Evolutionary conservation across 1,284 basidiomycete species (phyloP), one percentile per base, ranked within the genome.

Genomic region (Cerioporus squamosus): DNA sequence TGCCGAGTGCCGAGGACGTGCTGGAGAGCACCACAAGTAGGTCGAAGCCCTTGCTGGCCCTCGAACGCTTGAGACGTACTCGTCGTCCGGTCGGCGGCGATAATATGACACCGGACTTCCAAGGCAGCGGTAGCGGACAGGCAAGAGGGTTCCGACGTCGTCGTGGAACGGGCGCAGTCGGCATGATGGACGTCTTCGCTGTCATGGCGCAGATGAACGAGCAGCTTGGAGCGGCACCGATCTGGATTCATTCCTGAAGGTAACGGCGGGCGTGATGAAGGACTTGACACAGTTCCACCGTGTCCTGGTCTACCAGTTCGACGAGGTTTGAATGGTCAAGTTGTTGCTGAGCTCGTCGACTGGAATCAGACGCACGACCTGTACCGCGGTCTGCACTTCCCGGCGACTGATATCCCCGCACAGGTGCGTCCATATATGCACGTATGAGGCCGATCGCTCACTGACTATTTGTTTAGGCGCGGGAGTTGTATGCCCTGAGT

Each of bases 231-330:
- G 80, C 81, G 4, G 88, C 92, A 2, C 81, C 0, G 88, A 93
- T 64, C 72, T 95, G 51, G 84, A 90, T 8, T 77, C 77, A 17
- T 93, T 94, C 71, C 75, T 95, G 69, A 90, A 93, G 67, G 82
- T 94, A 50, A 84, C 86, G 0, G 91, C 91, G 7, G 91, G 93
- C 3, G 81, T 95, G 22, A 83, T 95, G 61, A 91, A 93, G 71
- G 92, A 95, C 68, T 70, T 95, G 58, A 90, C 90, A 7, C 89
- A 90, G 69, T 94, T 94, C 70, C 91, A 94, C 70, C 83, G 93
- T 9, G 91, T 94, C n/a, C 78, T 96, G 72, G 81, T 94, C n/a
- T 95, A 95, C 70, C 91, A 94, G 73, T 91, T 91, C 67, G 88
- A 91, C 70, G 87, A 90, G 65, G 62, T 72, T 18, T 88, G 86